Evolutionary conservation across 2,329 filamentous ascomycete species (phyloP).

Genomic region (Ophiostoma quercus): DNA sequence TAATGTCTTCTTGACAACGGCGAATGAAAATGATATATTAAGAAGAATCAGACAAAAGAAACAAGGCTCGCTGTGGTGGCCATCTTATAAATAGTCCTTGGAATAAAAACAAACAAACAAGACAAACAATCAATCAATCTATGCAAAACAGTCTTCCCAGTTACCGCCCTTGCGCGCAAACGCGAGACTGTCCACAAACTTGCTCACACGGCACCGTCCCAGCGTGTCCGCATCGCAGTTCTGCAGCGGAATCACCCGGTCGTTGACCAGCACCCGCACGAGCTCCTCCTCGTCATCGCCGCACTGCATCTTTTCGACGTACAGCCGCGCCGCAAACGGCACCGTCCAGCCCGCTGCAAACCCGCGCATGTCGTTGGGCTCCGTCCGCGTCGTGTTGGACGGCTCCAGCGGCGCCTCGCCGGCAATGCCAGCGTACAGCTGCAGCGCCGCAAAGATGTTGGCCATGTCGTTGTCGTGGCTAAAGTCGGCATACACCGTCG

Average conservation of each 20-base stretch:
- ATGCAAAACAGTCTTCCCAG: conserved; percentile 61
- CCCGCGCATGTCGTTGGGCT: conserved; percentile 53
- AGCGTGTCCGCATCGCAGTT: conserved; percentile 64
- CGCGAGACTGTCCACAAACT: conserved; percentile 67
- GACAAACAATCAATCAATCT: conserved; percentile 3
- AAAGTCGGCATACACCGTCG: conserved; percentile 77
- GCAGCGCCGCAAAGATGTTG: conserved; percentile 68
- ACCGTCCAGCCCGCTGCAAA: conserved; percentile 75
- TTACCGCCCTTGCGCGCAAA: conserved; percentile 68
- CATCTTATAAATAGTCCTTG: neutral
- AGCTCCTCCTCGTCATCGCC: conserved; percentile 52
- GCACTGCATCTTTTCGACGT: conserved; percentile 84
- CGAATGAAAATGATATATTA: neutral
- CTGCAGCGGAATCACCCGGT: conserved; percentile 67
- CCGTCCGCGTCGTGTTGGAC: conserved; percentile 46
- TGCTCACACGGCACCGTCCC: conserved; percentile 64
- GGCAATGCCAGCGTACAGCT: conserved; percentile 58
- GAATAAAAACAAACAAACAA: neutral
- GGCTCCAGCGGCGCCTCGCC: conserved; percentile 37
- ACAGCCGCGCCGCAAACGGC: conserved; percentile 74
- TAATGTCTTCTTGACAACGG: neutral
- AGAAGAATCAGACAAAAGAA: neutral
- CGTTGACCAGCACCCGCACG: conserved; percentile 77
- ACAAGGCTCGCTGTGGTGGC: neutral
- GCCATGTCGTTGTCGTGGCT: conserved; percentile 88